phyloP scores from a whole-genome alignment of 2,329 filamentous ascomycete genomes.

The Penicillium thymicola region DNA sequence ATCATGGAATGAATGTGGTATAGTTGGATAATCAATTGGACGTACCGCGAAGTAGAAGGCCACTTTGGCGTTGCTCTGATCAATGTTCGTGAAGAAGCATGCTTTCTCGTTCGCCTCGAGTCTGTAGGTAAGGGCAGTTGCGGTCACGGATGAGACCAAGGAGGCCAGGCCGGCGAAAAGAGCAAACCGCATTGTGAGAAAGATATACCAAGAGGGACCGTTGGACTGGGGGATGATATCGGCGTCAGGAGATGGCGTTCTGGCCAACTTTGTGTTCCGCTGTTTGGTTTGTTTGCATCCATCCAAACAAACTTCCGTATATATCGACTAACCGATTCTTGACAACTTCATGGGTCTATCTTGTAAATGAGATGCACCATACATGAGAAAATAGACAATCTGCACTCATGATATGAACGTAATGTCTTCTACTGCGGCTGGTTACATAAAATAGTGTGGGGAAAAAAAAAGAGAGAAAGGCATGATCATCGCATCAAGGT shows the following conservation, averaged over 20 bases:
- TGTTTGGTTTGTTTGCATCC: slow-evolving; percentile 38
- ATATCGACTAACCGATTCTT: slow-evolving; percentile 3
- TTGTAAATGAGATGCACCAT: neutral
- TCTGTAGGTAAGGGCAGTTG: slow-evolving; percentile 93
- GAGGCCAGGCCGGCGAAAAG: slow-evolving; percentile 67
- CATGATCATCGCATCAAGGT: slow-evolving; percentile 18
- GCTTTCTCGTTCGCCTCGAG: slow-evolving; percentile 86
- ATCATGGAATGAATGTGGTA: neutral
- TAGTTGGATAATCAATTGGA: slow-evolving; percentile 17
- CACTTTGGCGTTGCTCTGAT: slow-evolving; percentile 78
- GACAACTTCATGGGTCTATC: slow-evolving; percentile 6
- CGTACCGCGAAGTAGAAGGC: slow-evolving; percentile 98
- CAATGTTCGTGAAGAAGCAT: slow-evolving; percentile 84
- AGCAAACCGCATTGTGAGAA: slow-evolving; percentile 60
- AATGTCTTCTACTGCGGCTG: slow-evolving; percentile 7
- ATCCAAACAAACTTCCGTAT: slow-evolving; percentile 22
- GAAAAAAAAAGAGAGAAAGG: slow-evolving; percentile 6
- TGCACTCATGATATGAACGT: slow-evolving; percentile 2
- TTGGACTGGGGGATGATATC: slow-evolving; percentile 13
- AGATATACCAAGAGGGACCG: slow-evolving; percentile 14
- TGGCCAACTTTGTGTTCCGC: slow-evolving; percentile 32
- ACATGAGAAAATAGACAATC: neutral
- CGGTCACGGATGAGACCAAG: slow-evolving; percentile 67
- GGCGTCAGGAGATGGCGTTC: slow-evolving; percentile 28
- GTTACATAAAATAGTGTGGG: slow-evolving; percentile 1